phyloP scores from a whole-genome alignment of 495 filamentous ascomycete species.

The Talaromyces ruber region DNA sequence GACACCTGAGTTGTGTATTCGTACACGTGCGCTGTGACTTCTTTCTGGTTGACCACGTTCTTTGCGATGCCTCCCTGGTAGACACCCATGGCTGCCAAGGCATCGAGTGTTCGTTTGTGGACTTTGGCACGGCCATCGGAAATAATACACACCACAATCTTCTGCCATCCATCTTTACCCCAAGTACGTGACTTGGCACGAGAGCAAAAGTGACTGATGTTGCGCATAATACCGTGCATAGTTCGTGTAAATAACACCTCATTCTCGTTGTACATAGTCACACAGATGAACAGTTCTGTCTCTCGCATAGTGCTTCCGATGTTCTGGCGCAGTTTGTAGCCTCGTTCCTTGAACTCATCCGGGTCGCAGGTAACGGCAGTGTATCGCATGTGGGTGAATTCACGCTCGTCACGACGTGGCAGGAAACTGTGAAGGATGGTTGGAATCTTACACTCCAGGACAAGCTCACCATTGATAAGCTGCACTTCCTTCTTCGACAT shows the following conservation, averaged over 20 bases:
- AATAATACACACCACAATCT: conserved; percentile 96
- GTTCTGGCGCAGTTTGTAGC: conserved; percentile 95
- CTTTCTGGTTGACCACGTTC: conserved; percentile 89
- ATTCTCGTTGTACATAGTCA: conserved; percentile 99
- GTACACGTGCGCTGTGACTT: conserved; percentile 85
- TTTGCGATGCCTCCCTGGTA: conserved; percentile 99
- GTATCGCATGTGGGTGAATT: conserved; percentile 99
- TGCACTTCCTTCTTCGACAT: conserved; percentile 92
- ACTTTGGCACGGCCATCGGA: conserved; percentile 91
- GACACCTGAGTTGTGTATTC: conserved; percentile 99
- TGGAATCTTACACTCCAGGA: conserved; percentile 97
- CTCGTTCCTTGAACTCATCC: conserved; percentile 78
- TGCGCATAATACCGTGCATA: conserved; percentile 98
- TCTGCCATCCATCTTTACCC: conserved; percentile 98
- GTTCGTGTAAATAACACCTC: conserved; percentile 94
- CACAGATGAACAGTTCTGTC: conserved; percentile 96
- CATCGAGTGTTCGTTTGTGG: conserved; percentile 87
- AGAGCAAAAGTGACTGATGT: conserved; percentile 92
- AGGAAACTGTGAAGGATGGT: conserved; percentile 95
- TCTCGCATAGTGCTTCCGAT: conserved; percentile 78
- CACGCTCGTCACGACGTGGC: conserved; percentile 80
- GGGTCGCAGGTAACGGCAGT: conserved; percentile 99
- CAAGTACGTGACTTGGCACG: conserved; percentile 88
- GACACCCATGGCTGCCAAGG: conserved; percentile 95
- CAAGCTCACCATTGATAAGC: conserved; percentile 93